phyloP scores from a whole-genome alignment of 2,329 filamentous ascomycete species.

The Alternaria sp. region DNA sequence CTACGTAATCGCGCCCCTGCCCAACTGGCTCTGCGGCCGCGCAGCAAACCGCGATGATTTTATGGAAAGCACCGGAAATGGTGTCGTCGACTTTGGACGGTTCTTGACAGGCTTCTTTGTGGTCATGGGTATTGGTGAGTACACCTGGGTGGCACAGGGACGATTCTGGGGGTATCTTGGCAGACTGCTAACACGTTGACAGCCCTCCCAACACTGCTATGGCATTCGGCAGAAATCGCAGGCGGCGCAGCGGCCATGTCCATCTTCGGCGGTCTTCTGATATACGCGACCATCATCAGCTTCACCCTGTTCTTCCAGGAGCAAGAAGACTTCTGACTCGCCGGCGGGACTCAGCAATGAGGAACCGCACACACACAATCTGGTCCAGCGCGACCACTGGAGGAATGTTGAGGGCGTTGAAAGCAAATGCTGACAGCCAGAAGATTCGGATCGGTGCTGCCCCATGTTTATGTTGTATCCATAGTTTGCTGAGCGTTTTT shows the following conservation, averaged over 20 bases:
- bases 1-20: conserved; percentile 90
- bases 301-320: conserved; percentile 99
- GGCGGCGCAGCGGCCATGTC: conserved; percentile 93
- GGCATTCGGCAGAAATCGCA: conserved; percentile 83
- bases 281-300: conserved; percentile 97
- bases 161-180: not conserved
- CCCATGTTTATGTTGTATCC: conserved; percentile 16
- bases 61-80: conserved; percentile 81
- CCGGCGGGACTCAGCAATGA: conserved; percentile 33
- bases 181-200: conserved; percentile 23
- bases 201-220: conserved; percentile 89
- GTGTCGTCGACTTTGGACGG: conserved; percentile 88
- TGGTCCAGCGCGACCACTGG: not conserved
- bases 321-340: conserved; percentile 84
- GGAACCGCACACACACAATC: conserved; percentile 2
- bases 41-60: conserved; percentile 95
- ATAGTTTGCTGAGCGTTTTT: conserved; percentile 33
- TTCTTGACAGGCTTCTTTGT: conserved; percentile 96
- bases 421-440: not conserved
- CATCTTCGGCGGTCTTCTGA: conserved; percentile 87
- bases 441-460: not conserved
- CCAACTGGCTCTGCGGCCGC: conserved; percentile 93
- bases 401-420: not conserved
- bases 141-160: not conserved
- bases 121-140: conserved; percentile 94